A percentile compares a stretch with the other conserved stretches of the same genome.
Conservation (phyloP, 1,284 basidiomycete species). For the Marasmius fiardii region DNA sequence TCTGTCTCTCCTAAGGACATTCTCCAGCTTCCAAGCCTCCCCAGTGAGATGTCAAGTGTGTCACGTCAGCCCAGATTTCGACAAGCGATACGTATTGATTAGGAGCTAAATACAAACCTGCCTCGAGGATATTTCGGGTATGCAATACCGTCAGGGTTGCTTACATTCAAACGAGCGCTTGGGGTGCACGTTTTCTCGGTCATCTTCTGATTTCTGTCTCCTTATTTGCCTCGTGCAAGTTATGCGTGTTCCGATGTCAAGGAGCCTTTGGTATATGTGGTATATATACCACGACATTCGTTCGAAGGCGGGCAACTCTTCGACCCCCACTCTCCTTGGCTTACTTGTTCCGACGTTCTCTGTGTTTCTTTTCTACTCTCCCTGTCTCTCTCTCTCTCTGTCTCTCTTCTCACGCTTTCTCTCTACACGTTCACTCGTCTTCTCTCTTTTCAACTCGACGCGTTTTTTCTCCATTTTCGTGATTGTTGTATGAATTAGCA, state of each 20-base stretch:
- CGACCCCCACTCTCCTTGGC: background rate
- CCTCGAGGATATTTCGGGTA: too few relatives aligned
- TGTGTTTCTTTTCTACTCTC: background rate
- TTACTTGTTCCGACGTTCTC: background rate
- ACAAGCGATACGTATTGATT: too few relatives aligned
- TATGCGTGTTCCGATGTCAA: background rate
- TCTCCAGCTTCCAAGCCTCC: too few relatives aligned
- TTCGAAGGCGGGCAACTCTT: background rate
- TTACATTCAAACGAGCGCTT: background rate
- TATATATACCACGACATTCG: background rate
- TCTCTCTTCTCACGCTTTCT: background rate
- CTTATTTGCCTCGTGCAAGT: background rate
- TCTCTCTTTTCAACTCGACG: background rate
- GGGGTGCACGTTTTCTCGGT: background rate
- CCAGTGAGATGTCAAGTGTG: too few relatives aligned
- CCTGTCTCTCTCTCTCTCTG: background rate
- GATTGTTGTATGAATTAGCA: conserved; percentile 1
- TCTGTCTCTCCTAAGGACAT: too few relatives aligned
- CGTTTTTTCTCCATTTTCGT: background rate
- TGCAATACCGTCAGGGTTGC: too few relatives aligned
- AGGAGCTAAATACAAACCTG: too few relatives aligned
- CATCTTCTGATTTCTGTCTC: background rate
- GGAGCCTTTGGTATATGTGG: background rate
- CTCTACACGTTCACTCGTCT: background rate
- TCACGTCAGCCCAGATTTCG: too few relatives aligned